Conservation (phyloP, 2,329 filamentous ascomycete species). For the Neofusicoccum ribis region DNA sequence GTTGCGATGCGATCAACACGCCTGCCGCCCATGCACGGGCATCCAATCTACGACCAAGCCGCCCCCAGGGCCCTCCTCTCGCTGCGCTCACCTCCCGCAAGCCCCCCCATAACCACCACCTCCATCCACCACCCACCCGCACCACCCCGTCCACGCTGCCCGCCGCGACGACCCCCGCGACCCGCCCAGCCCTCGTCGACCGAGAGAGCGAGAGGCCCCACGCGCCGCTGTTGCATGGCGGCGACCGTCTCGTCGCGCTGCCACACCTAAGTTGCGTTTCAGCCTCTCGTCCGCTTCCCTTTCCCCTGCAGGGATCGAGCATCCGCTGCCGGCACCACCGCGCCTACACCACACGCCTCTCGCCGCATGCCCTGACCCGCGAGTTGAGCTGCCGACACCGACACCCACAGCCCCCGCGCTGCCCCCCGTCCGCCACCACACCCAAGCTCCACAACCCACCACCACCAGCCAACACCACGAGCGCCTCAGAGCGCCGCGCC, state of each 20-base stretch:
- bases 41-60: constrained; percentile 12
- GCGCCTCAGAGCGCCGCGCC: constrained; percentile 2
- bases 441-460: not conserved
- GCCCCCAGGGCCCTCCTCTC: constrained; percentile 9
- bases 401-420: not conserved
- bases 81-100: constrained; percentile 3
- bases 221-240: constrained; percentile 19
- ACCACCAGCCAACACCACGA: not conserved
- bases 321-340: constrained; percentile 6
- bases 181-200: constrained; percentile 4
- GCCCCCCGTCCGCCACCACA: not conserved
- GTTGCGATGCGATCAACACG: constrained; percentile 6
- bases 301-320: constrained; percentile 20
- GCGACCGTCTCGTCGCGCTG: constrained; percentile 18
- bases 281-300: constrained; percentile 20
- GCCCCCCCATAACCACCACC: constrained; percentile 7
- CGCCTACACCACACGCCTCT: not conserved
- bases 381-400: not conserved
- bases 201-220: constrained; percentile 3
- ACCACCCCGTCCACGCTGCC: not conserved
- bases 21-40: constrained; percentile 13
- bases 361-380: constrained; percentile 10
- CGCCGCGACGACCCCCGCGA: not conserved
- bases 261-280: constrained; percentile 18
- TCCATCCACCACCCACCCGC: constrained; percentile 10